Base-by-base conservation (phyloP, 192 early-diverging fungal genomes). In the Entomortierella chlamydospora region DNA sequence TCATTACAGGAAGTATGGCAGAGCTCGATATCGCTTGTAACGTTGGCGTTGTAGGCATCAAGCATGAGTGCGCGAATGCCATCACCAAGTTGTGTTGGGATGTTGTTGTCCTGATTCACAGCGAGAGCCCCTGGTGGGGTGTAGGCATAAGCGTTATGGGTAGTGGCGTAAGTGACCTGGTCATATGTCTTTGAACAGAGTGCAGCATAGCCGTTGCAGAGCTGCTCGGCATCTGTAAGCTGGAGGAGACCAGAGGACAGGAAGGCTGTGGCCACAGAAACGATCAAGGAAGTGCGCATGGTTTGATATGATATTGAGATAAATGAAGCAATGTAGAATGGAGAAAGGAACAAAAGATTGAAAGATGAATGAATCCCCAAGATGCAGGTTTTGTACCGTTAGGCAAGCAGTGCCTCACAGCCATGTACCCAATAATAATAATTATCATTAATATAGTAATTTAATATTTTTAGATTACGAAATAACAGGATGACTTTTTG, bases 31-130 rank as follows among this genome's bases (percentile, higher is more conserved):
- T 64, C 61, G 37, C 66, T 66, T 12, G 73, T 23, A 33, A 51
- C 58, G 41, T 65, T 50, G n/a, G 80, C 43, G 52, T 61, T 66
- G 22, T 73, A 74, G 62, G 83, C 82, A 68, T 92, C 92, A 41
- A 96, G 83, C 86, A 91, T 91, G 54, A 96, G 86, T 9, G 82
- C 90, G 7, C 94, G 83, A 49, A 96, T 79, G 25, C 94, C 94
- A 57, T 91, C 90, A 41, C 83, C 78, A 10, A 96, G 84, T 81
- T 96, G 94, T 13, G 79, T 78, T 22, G 62, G 60, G 37, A 94
- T 89, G 30, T 85, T 65, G 57, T 84, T 83, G 68, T 90, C 71
- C 71, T 95, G 93, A 73, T 93, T 94, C 17, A 90, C 89, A 18
- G 89, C 87, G 12, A 88, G 81, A 30, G 87, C 83, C 18, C 78